Evolutionary conservation across 805 yeast genomes (phyloP).

Genomic region (Yarrowia yakushimensis): DNA sequence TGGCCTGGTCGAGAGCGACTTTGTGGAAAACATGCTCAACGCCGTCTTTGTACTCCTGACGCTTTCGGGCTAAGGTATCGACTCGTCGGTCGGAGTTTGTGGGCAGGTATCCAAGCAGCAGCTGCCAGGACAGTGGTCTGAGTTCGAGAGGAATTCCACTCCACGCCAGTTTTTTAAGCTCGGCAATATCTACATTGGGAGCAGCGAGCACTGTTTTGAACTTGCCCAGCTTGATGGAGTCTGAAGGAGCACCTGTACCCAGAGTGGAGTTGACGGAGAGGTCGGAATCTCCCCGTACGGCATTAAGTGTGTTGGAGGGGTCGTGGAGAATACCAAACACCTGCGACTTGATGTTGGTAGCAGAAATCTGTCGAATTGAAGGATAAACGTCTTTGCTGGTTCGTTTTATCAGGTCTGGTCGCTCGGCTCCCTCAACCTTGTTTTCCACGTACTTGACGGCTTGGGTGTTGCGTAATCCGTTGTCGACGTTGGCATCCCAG

Average conservation of each 20-base stretch:
- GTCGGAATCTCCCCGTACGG: constrained; percentile 1
- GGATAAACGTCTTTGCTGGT: not conserved
- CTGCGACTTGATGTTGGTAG: constrained; percentile 6
- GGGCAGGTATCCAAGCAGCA: constrained; percentile 85
- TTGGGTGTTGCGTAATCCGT: constrained; percentile 29
- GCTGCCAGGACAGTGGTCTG: constrained; percentile 84
- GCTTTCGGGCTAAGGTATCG: constrained; percentile 66
- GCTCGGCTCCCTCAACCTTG: constrained; percentile 25
- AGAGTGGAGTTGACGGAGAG: not conserved
- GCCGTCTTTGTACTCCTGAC: constrained; percentile 82
- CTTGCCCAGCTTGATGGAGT: constrained; percentile 21
- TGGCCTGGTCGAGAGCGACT: constrained; percentile 57
- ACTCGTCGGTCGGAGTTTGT: constrained; percentile 74
- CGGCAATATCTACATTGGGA: constrained; percentile 58
- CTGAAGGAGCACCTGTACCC: not conserved
- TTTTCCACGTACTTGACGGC: constrained; percentile 27
- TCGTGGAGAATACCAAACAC: constrained; percentile 11
- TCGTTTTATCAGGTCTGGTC: constrained; percentile 3
- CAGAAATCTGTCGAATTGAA: constrained; percentile 15
- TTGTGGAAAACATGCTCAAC: constrained; percentile 59
- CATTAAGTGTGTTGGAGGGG: constrained; percentile 7
- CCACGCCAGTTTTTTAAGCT: constrained; percentile 81
- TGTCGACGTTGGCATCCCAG: constrained; percentile 78
- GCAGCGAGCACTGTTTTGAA: constrained; percentile 60
- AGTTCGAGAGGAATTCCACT: constrained; percentile 83